Evolutionary conservation across 257 asterid genomes (phyloP).

Genomic region (Fraxinus pennsylvanica): DNA sequence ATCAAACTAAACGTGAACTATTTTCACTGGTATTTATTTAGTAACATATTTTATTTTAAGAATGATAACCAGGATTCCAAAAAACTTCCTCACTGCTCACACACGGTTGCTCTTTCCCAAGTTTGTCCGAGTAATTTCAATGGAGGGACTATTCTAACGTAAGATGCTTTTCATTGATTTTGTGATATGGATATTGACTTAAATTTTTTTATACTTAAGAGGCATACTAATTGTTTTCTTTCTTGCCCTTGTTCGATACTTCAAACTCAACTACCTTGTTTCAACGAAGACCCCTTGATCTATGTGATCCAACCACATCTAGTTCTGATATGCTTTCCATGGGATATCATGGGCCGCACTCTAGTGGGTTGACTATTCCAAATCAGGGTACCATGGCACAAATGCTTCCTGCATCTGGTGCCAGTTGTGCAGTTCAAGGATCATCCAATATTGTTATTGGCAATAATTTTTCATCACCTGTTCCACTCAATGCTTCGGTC

Average conservation of each 20-base stretch:
- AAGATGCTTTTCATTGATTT: slow-evolving; percentile 36
- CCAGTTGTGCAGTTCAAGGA: slow-evolving; percentile 59
- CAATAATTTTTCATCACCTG: slow-evolving; percentile 58
- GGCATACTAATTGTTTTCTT: slow-evolving; percentile 17
- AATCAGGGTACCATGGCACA: slow-evolving; percentile 51
- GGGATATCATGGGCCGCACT: slow-evolving; percentile 72
- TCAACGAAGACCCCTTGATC: slow-evolving; percentile 78
- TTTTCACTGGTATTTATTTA: background rate
- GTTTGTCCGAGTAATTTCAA: slow-evolving; percentile 69
- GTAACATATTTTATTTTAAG: slow-evolving; percentile 31
- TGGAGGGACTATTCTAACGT: slow-evolving; percentile 81
- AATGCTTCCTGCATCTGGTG: slow-evolving; percentile 54
- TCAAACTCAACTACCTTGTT: slow-evolving; percentile 24
- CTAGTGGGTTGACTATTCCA: slow-evolving; percentile 55
- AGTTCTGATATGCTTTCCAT: slow-evolving; percentile 57
- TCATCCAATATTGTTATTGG: slow-evolving; percentile 62
- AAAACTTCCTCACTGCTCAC: slow-evolving; percentile 83
- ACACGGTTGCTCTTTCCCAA: slow-evolving; percentile 75
- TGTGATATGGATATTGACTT: slow-evolving; percentile 13
- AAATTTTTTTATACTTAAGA: slow-evolving; percentile 17
- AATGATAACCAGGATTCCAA: slow-evolving; percentile 73
- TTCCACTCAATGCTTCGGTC: slow-evolving; percentile 52
- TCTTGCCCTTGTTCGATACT: slow-evolving; percentile 18
- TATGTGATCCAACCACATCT: slow-evolving; percentile 57
- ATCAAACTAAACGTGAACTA: background rate